phyloP scores from a whole-genome alignment of 306 rosid genomes.

The Echinosophora koreensis region DNA sequence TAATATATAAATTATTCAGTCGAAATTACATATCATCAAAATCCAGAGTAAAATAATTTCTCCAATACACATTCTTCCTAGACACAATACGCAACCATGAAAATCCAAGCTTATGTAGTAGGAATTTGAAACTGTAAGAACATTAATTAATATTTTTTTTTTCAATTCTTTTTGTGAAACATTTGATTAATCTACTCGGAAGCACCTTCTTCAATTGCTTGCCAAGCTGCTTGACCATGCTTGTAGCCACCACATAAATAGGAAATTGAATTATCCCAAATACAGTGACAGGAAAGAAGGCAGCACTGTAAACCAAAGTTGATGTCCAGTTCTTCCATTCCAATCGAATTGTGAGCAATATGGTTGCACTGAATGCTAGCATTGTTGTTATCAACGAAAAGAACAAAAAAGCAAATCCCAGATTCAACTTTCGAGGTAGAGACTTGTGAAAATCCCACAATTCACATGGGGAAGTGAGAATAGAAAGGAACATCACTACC shows the following conservation, averaged over 20 bases:
- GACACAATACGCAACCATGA: too few relatives aligned
- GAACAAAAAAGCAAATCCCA: conserved; percentile 49
- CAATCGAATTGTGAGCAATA: conserved; percentile 31
- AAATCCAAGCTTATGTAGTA: too few relatives aligned
- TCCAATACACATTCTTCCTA: too few relatives aligned
- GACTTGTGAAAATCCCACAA: conserved; percentile 36
- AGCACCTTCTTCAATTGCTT: conserved; percentile 7
- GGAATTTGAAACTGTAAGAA: too few relatives aligned
- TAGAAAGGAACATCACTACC: conserved; percentile 52
- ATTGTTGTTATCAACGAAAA: conserved; percentile 46
- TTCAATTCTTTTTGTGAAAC: background rate
- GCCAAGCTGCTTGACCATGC: background rate
- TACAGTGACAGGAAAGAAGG: conserved; percentile 46
- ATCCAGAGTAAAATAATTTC: too few relatives aligned
- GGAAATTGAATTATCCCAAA: conserved; percentile 46
- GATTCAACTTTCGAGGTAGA: conserved; percentile 44
- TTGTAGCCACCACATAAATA: background rate
- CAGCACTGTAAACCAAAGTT: conserved; percentile 37
- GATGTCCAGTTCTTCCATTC: conserved; percentile 41
- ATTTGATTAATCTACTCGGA: background rate
- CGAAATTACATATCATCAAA: too few relatives aligned
- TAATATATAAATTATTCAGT: too few relatives aligned
- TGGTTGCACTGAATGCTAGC: conserved; percentile 50
- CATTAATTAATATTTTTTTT: too few relatives aligned
- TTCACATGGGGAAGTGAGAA: conserved; percentile 48